Conservation (phyloP, 345 rosid genomes). For the Arabidopsis suecica region DNA sequence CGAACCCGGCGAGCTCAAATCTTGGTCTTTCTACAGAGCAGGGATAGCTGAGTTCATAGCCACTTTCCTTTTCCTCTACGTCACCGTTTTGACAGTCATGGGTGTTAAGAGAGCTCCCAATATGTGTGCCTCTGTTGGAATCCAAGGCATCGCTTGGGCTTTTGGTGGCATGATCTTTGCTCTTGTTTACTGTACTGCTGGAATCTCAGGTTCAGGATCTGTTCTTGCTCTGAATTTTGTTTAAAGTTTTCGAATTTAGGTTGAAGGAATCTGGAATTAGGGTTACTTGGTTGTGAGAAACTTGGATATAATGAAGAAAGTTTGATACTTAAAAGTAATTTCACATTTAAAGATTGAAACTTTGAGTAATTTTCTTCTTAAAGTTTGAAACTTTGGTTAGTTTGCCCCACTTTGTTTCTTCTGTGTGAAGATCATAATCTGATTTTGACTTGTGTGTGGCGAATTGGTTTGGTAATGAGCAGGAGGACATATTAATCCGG, state of each 20-base stretch:
- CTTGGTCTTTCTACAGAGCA: slow-evolving; percentile 81
- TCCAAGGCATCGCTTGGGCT: slow-evolving; percentile 83
- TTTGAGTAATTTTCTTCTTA: background rate
- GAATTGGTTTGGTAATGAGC: slow-evolving; percentile 19
- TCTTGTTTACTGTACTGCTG: slow-evolving; percentile 81
- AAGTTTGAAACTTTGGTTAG: background rate
- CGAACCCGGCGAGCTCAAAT: slow-evolving; percentile 68
- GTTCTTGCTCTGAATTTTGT: background rate
- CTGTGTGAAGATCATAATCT: slow-evolving; percentile 1
- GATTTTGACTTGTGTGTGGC: background rate
- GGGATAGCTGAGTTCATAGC: slow-evolving; percentile 72
- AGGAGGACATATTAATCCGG: slow-evolving; percentile 84
- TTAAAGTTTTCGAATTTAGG: background rate
- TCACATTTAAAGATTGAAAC: background rate
- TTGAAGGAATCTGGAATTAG: slow-evolving; percentile 5
- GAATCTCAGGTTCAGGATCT: slow-evolving; percentile 60
- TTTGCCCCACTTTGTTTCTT: background rate
- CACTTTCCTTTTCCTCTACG: slow-evolving; percentile 69
- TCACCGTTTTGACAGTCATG: slow-evolving; percentile 73
- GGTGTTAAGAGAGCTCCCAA: slow-evolving; percentile 53
- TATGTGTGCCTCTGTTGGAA: slow-evolving; percentile 60
- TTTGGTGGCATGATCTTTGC: slow-evolving; percentile 87
- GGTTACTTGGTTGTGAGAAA: background rate
- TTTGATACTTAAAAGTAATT: background rate
- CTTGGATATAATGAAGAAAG: background rate